Base-by-base conservation (phyloP, 352 stramenopile genomes). In the Pythium periplocum region DNA sequence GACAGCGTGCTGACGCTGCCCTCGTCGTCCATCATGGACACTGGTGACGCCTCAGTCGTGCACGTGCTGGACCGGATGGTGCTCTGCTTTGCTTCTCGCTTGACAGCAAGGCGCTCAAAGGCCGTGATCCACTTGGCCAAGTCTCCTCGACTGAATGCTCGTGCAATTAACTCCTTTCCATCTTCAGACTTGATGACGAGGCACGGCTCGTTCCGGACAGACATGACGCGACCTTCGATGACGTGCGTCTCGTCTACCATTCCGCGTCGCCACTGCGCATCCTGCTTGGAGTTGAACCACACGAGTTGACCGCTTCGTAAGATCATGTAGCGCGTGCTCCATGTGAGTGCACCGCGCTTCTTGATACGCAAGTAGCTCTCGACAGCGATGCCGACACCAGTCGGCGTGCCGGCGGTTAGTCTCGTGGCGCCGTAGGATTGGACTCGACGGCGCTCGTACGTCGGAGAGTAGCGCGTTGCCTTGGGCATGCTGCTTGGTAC, bases 351-450 rank as follows among this genome's bases (percentile, higher is more conserved):
- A 46, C 68, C 69, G 17, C 69, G 73, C 35, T 75, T 72, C 54
- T 88, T 88, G 39, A 88, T 57, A 47, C 74, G 77, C 52, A 76
- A 62, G 58, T 84, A 88, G 51, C 77, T 73, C 45, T 88, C 74
- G 61, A 65, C 57, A 26, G 59, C 53, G 42, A 66, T 57, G 43
- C 47, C 59, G 32, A 61, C 26, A 9, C 33, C 30, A 10, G 46
- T 38, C 9, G 46, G 32, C 26, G 58, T 64, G 45, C 33, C 57
- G 46, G 32, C 58, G 59, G 47, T 47, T 60, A 52, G 47, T 59
- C 31, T 60, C 17, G 30, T 52, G 58, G 40, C 51, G 48, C 42
- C 58, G 58, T 10, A 65, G 52, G 44, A 49, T 50, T 63, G 45
- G 37, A 56, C 30, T 34, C 58, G 58, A 32, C 58, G 58, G n/a